phyloP scores from a whole-genome alignment of 148 eudicot species.

The Mesembryanthemum crystallinum region DNA sequence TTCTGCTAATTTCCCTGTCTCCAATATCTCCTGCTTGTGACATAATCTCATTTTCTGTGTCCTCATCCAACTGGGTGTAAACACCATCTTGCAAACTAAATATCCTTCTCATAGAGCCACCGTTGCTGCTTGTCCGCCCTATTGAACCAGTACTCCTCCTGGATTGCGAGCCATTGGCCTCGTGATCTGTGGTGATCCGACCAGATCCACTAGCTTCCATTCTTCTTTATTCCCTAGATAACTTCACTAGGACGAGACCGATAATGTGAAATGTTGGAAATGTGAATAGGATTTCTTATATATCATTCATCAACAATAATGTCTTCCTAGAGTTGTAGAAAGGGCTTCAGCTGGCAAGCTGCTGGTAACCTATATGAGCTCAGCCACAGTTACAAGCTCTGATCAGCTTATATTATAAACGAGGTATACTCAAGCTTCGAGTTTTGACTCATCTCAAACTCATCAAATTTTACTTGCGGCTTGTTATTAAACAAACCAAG shows the following conservation, averaged over 20 bases:
- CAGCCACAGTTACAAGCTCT: too few species aligned
- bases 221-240: neutral
- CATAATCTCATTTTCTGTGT: constrained; percentile 43
- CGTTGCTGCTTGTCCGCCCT: neutral
- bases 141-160: constrained; percentile 22
- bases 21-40: constrained; percentile 85
- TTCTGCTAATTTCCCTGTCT: constrained; percentile 51
- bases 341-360: neutral
- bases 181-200: constrained; percentile 36
- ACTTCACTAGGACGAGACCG: constrained; percentile 7
- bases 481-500: too few species aligned
- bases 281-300: neutral
- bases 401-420: too few species aligned
- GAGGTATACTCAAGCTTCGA: too few species aligned
- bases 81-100: neutral
- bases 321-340: neutral
- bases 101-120: constrained; percentile 5
- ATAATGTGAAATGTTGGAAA: neutral
- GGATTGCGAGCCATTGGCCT: constrained; percentile 26
- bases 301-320: neutral
- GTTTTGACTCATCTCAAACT: too few species aligned
- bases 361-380: neutral
- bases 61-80: constrained; percentile 32
- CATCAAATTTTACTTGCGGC: too few species aligned
- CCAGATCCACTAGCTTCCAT: constrained; percentile 19